phyloP scores from a whole-genome alignment of 495 filamentous ascomycete species.

The Hypoxylon lienhwacheense region DNA sequence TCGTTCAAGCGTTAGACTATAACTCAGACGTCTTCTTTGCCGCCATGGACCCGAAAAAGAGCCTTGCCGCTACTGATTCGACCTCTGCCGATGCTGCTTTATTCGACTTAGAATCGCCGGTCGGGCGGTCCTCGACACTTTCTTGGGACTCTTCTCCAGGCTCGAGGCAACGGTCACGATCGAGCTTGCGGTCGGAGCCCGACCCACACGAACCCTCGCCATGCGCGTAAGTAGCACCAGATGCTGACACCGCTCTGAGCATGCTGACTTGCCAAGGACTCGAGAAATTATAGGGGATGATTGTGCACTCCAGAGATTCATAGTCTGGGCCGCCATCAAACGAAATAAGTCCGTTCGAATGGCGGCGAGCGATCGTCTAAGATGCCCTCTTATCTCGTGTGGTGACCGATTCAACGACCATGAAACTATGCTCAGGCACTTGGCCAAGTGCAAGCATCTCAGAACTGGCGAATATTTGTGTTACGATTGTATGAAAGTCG shows the following conservation, averaged over 20 bases:
- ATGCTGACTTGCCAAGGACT: slow-evolving; percentile 44
- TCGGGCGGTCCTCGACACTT: slow-evolving; percentile 22
- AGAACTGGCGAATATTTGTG: slow-evolving; percentile 51
- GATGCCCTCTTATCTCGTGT: slow-evolving; percentile 50
- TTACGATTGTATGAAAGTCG: slow-evolving; percentile 51
- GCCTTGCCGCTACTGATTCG: slow-evolving; percentile 31
- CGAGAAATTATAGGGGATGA: slow-evolving; percentile 47
- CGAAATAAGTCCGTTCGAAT: slow-evolving; percentile 50
- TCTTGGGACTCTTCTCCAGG: slow-evolving; percentile 15
- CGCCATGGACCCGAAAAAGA: slow-evolving; percentile 37
- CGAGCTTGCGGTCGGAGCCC: slow-evolving; percentile 29
- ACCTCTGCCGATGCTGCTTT: slow-evolving; percentile 24
- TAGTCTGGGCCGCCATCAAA: slow-evolving; percentile 54
- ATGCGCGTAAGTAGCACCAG: slow-evolving; percentile 39
- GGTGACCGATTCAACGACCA: slow-evolving; percentile 46
- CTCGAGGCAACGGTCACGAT: slow-evolving; percentile 31
- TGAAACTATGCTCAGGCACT: slow-evolving; percentile 51
- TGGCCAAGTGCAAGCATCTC: slow-evolving; percentile 46
- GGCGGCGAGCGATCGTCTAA: slow-evolving; percentile 43
- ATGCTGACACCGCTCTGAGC: neutral
- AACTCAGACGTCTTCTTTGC: slow-evolving; percentile 12
- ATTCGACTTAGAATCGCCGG: slow-evolving; percentile 34
- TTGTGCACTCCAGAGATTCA: slow-evolving; percentile 51
- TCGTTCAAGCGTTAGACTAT: slow-evolving; percentile 32
- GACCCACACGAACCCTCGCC: slow-evolving; percentile 24